These are phyloP conservation scores for Phytophthora boehmeriae DNA, from an alignment of 352 stramenopile species.

Conservation along the genomic window DNA sequence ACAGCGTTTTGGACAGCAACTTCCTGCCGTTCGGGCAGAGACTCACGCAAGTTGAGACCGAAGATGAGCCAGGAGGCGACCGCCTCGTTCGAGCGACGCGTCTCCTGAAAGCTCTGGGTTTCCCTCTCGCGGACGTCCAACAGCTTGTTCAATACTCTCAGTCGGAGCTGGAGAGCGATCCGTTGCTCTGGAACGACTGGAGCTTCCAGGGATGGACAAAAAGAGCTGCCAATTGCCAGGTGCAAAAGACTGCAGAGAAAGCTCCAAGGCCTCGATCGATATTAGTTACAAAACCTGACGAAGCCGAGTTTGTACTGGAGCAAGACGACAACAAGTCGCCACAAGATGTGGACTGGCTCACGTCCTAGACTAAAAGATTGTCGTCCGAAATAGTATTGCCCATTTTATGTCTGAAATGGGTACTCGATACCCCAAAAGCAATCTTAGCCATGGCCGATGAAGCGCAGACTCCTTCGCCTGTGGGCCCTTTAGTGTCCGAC, in stretches of 20 bases:
- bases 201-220: constrained; percentile 47
- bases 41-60: constrained; percentile 11
- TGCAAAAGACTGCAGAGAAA: no score
- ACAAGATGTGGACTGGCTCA: constrained; percentile 29
- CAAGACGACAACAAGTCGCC: constrained; percentile 17
- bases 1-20: constrained; percentile 57
- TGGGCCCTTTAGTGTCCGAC: constrained; percentile 56
- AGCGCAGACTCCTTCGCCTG: constrained; percentile 6
- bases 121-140: constrained; percentile 41
- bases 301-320: constrained; percentile 21
- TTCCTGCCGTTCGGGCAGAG: constrained; percentile 34
- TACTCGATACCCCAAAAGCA: no score
- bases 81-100: constrained; percentile 28
- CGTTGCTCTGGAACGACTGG: constrained; percentile 47
- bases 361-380: constrained; percentile 1
- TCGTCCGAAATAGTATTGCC: not conserved
- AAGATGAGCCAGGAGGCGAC: constrained; percentile 8
- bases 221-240: constrained; percentile 11
- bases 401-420: no score
- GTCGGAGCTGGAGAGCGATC: constrained; percentile 26
- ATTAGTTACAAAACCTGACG: not conserved
- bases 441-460: not conserved
- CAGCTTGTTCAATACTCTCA: constrained; percentile 33
- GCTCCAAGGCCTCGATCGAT: no score
- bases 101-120: constrained; percentile 48